A percentile compares a stretch with the other conserved stretches of the same genome.
phyloP scores from a whole-genome alignment of 345 rosid genomes.

The Cardamine occulta region DNA sequence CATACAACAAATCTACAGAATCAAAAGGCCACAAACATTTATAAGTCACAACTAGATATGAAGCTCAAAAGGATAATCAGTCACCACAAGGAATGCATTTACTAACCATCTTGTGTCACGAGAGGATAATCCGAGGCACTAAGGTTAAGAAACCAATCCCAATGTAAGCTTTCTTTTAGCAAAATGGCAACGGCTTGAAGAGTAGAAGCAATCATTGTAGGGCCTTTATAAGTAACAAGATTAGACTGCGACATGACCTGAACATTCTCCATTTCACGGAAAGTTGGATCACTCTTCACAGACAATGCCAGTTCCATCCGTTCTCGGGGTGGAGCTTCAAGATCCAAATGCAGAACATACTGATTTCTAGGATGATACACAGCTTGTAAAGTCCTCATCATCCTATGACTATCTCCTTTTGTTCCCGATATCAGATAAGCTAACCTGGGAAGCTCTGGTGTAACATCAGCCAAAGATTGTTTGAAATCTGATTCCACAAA shows the following conservation, averaged over 20 bases:
- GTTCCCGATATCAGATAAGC: constrained; percentile 96
- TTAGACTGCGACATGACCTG: constrained; percentile 89
- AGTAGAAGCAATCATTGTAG: constrained; percentile 91
- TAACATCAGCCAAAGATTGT: constrained; percentile 34
- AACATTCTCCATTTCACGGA: constrained; percentile 79
- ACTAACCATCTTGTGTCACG: constrained; percentile 92
- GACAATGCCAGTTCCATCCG: constrained; percentile 65
- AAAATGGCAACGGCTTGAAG: constrained; percentile 88
- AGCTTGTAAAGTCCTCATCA: constrained; percentile 93
- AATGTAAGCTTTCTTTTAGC: constrained; percentile 79
- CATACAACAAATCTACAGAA: constrained; percentile 74
- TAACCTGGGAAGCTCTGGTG: constrained; percentile 65
- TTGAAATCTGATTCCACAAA: constrained; percentile 72
- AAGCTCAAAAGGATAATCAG: too few relatives aligned
- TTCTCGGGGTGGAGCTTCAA: constrained; percentile 92
- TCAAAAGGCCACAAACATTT: constrained; percentile 28
- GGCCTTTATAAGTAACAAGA: constrained; percentile 92
- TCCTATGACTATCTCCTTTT: constrained; percentile 87
- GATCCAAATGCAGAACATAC: constrained; percentile 90
- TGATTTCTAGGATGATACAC: constrained; percentile 96
- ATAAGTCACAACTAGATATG: not conserved
- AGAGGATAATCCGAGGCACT: constrained; percentile 97
- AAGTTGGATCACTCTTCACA: constrained; percentile 76
- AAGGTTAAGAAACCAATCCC: constrained; percentile 97
- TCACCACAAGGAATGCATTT: not conserved